Evolutionary conservation across 2,329 filamentous ascomycete species (phyloP), one percentile per base, ranked within the genome.

Genomic region (Trichophyton simii): DNA sequence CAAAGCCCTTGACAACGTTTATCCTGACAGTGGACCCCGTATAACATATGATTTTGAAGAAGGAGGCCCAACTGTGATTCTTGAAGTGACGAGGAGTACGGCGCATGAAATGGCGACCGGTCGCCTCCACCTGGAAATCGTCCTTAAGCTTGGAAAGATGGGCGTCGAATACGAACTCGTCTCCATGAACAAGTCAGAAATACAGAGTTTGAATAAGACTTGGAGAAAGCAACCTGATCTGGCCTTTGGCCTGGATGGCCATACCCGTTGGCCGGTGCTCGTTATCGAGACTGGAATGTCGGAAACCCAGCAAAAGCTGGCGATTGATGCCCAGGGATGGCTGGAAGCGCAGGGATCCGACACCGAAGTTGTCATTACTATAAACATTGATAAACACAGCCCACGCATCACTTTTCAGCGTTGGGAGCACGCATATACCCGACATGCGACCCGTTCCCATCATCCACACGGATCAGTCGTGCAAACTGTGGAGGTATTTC

Each of bases 291-390:
- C 34, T 15, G 52, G 52, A 13, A 13, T 57, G 28, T 57, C 28
- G 25, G 52, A 57, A 38, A n/a, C 15, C n/a, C 13, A n/a, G 34
- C 8, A 55, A n/a, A 55, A 55, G 11, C n/a, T 55, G 25, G 50
- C 50, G 31, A 34, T 15, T 11, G 50, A 55, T 4, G 50, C 50
- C 20, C 50, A 61, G 25, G 59, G 31, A 9, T 61, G 59, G 59
- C 48, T 61, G 13, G 50, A 61, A 15, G 38, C 34, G 31, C 15
- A 57, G 22, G 48, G 28, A 15, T 61, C 60, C 20, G 25, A 31
- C 2, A 48, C 41, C 28, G 3, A 61, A 13, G 25, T 41, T 34
- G 52, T 58, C 7, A 31, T 61, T 28, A 61, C 60, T 3, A 58
- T 48, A 31, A 58, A 58, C 2, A 58, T 58, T 13, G 15, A 58